Evolutionary conservation across 1,139 yeast genomes (phyloP).

Genomic region (Protomyces macrosporus): DNA sequence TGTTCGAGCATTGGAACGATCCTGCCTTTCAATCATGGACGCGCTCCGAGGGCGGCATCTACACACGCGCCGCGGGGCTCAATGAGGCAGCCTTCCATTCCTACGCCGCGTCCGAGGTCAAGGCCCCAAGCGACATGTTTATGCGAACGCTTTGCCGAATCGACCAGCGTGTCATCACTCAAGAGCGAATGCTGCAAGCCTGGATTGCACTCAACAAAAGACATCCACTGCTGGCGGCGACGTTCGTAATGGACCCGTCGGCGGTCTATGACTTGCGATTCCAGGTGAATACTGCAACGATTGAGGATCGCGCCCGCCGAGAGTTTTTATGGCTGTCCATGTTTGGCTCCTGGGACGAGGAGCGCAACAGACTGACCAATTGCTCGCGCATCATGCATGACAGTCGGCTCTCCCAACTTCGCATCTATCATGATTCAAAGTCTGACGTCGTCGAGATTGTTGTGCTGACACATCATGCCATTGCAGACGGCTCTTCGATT

Average conservation of each 20-base stretch:
- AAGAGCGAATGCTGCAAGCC: background rate
- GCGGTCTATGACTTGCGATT: background rate
- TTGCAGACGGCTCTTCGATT: slow-evolving; percentile 12
- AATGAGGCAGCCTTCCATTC: slow-evolving; percentile 15
- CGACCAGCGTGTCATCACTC: background rate
- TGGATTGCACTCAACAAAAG: background rate
- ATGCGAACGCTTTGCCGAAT: background rate
- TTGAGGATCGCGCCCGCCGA: background rate
- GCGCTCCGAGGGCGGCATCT: background rate
- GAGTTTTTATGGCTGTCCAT: background rate
- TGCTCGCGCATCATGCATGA: slow-evolving; percentile 10
- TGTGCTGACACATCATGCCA: slow-evolving; percentile 3
- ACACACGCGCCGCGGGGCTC: slow-evolving; percentile 8
- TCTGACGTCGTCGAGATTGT: slow-evolving; percentile 1
- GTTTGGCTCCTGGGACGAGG: background rate
- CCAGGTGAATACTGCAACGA: background rate
- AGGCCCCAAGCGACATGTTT: slow-evolving; percentile 14
- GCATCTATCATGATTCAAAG: background rate
- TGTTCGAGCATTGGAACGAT: slow-evolving; percentile 13
- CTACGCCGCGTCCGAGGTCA: slow-evolving; percentile 6
- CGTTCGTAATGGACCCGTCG: background rate
- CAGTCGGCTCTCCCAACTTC: slow-evolving; percentile 1
- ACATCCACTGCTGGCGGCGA: slow-evolving; percentile 13
- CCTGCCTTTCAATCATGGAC: background rate
- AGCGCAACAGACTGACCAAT: slow-evolving; percentile 11